Evolutionary conservation across 2,329 filamentous ascomycete species (phyloP), one percentile per base, ranked within the genome.

Genomic region (Aspergillus costaricaensis): DNA sequence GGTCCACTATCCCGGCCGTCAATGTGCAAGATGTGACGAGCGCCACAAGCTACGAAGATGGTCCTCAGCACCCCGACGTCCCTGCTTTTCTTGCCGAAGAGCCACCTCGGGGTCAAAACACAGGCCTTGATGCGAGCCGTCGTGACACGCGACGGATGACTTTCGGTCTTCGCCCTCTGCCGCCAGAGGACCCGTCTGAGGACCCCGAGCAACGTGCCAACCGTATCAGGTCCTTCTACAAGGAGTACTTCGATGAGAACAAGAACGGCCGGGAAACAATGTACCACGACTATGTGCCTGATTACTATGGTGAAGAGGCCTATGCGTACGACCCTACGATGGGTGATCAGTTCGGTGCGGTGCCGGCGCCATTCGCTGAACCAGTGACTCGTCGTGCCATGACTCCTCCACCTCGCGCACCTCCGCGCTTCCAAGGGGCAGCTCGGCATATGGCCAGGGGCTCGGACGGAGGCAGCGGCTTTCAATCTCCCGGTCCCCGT

Each of bases 211-310:
- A 94, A 71, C 88, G 95, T 70, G 95, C 95, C 65, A 98, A 97
- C 81, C 88, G 95, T 60, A 99, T 99, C 67, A 87, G 95, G 75
- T 99, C 95, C 4, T 99, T 99, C 81, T 99, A 99, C 82, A 97
- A 97, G 81, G 95, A 99, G 74, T 99, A 99, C 80, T 99, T 99
- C 69, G 95, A 98, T 67, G 94, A 97, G 44, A 86, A 82, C 61
- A 91, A 87, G 73, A 76, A 79, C 2, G 79, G 78, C 44, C 68
- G 74, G 62, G 79, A 79, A 38, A 79, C 80, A 43, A 91, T 93
- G 75, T 88, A 91, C 63, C 90, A 93, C 69, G 90, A 94, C 68
- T 91, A 91, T 70, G 87, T 90, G 60, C 80, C 85, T 19, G 85
- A 87, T 65, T 91, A 90, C 72, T 81, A 88, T 50, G 86, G 83